Evolutionary conservation across 345 rosid species (phyloP).

Genomic region (Excoecaria cochinchinensis): DNA sequence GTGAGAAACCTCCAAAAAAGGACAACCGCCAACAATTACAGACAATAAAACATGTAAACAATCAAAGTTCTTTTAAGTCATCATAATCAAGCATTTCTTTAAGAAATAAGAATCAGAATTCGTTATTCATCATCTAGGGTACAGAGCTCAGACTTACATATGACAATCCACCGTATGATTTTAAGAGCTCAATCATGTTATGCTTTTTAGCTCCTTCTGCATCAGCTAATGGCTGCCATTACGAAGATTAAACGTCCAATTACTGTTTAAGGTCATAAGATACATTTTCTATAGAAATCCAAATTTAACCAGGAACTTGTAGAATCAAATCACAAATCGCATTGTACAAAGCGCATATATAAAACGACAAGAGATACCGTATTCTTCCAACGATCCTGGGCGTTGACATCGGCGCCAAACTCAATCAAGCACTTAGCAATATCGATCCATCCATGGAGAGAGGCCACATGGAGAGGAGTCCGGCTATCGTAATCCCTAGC

Average conservation of each 20-base stretch:
- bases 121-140: background rate
- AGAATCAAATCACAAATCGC: background rate
- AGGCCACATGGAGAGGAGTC: constrained; percentile 94
- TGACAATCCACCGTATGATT: constrained; percentile 84
- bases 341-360: background rate
- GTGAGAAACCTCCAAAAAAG: no score
- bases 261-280: background rate
- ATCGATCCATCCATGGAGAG: constrained; percentile 93
- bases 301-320: no score
- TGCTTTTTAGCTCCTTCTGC: constrained; percentile 94
- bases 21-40: no score
- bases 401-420: constrained; percentile 95
- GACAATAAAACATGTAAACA: no score
- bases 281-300: background rate
- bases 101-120: no score
- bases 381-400: constrained; percentile 99
- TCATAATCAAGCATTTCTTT: no score
- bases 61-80: no score
- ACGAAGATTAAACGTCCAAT: background rate
- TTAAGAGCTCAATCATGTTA: constrained; percentile 69
- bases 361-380: constrained; percentile 44
- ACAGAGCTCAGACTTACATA: constrained; percentile 56
- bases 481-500: constrained; percentile 94
- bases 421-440: constrained; percentile 86
- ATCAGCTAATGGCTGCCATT: constrained; percentile 88